Conservation (phyloP, 192 early-diverging fungal species). For the Coemansia sp. region DNA sequence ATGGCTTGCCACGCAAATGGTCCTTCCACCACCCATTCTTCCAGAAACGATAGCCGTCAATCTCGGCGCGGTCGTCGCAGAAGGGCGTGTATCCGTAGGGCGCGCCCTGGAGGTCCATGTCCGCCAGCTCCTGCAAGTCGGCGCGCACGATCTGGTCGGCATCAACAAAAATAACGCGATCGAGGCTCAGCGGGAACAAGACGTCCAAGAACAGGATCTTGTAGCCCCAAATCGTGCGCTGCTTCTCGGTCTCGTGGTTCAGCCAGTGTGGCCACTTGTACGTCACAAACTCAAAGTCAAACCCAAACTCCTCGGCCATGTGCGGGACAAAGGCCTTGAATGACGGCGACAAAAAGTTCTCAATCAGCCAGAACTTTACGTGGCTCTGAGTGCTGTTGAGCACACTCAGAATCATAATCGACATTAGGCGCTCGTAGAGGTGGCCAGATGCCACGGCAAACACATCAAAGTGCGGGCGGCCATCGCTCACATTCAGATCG, state of each 20-base stretch:
- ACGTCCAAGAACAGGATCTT: slow-evolving; percentile 99
- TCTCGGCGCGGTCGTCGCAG: slow-evolving; percentile 86
- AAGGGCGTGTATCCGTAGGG: slow-evolving; percentile 96
- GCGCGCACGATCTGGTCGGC: slow-evolving; percentile 98
- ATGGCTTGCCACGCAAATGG: slow-evolving; percentile 81
- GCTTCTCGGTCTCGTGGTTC: slow-evolving; percentile 85
- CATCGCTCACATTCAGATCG: slow-evolving; percentile 2
- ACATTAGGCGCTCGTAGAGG: slow-evolving; percentile 94
- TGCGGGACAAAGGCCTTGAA: slow-evolving; percentile 93
- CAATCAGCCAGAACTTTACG: slow-evolving; percentile 99
- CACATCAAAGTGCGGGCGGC: slow-evolving; percentile 73
- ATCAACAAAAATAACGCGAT: slow-evolving; percentile 97
- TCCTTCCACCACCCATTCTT: slow-evolving; percentile 92
- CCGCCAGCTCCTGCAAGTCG: slow-evolving; percentile 87
- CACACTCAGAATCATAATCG: slow-evolving; percentile 95
- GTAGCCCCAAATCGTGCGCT: slow-evolving; percentile 98
- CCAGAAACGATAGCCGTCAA: slow-evolving; percentile 98
- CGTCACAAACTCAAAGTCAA: slow-evolving; percentile 94
- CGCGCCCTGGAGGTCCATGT: slow-evolving; percentile 90
- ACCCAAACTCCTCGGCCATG: slow-evolving; percentile 79
- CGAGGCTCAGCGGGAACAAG: slow-evolving; percentile 86
- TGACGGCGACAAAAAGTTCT: slow-evolving; percentile 93
- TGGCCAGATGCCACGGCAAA: slow-evolving; percentile 98
- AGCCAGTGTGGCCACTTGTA: slow-evolving; percentile 99
- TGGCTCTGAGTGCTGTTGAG: slow-evolving; percentile 79